phyloP scores from a whole-genome alignment of 2,329 filamentous ascomycete genomes.

The Zelopaecilomyces penicillatus region DNA sequence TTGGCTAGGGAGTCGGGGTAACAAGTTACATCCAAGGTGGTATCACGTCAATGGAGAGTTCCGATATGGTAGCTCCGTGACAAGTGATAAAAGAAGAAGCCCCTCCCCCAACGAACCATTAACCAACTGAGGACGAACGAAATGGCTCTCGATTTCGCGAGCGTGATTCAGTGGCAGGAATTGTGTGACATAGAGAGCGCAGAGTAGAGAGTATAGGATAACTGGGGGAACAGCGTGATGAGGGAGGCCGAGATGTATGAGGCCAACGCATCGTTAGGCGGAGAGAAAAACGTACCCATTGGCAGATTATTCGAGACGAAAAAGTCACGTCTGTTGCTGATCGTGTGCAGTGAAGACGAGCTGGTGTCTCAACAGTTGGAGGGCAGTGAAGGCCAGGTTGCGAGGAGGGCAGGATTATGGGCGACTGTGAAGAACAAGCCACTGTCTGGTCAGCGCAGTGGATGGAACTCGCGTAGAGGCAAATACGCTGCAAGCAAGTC shows the following conservation, averaged over 20 bases:
- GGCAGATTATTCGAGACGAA: constrained; percentile 14
- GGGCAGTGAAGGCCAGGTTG: constrained; percentile 14
- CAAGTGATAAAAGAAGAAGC: too few relatives aligned
- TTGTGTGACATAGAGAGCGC: too few relatives aligned
- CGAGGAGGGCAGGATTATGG: constrained; percentile 16
- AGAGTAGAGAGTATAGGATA: too few relatives aligned
- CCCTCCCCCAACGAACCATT: too few relatives aligned
- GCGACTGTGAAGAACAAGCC: constrained; percentile 18
- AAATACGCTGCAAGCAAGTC: constrained; percentile 22
- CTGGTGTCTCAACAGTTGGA: constrained; percentile 20
- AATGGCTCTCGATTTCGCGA: too few relatives aligned
- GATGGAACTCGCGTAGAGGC: constrained; percentile 25
- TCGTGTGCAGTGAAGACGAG: constrained; percentile 12
- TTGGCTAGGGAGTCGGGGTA: constrained; percentile 20
- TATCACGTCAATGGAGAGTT: constrained; percentile 23
- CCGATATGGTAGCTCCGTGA: too few relatives aligned
- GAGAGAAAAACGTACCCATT: constrained; percentile 14
- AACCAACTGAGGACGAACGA: too few relatives aligned
- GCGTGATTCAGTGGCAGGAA: too few relatives aligned
- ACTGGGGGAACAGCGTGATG: not conserved
- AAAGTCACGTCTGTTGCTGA: constrained; percentile 13
- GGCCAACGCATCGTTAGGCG: not conserved
- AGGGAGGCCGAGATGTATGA: constrained; percentile 3
- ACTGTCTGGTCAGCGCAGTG: constrained; percentile 21
- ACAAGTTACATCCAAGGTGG: constrained; percentile 26